Evolutionary conservation across 345 rosid species (phyloP).

Genomic region (Raphanus raphanistrum): DNA sequence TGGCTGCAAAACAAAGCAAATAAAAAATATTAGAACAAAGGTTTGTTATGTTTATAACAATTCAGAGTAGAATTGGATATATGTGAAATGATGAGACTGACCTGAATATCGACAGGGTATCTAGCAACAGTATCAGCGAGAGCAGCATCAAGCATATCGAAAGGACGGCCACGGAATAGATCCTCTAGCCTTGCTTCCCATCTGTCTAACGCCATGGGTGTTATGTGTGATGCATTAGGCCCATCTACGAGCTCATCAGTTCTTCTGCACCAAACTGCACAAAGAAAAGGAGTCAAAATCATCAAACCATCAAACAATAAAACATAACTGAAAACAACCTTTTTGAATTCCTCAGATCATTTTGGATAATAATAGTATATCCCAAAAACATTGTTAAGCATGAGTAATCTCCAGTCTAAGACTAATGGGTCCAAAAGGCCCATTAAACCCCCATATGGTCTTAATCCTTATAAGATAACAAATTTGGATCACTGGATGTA

Average conservation of each 20-base stretch:
- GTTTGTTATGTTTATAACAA: neutral
- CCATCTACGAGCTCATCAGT: conserved; percentile 84
- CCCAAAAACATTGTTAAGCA: neutral
- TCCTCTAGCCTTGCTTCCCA: conserved; percentile 90
- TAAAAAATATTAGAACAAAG: neutral
- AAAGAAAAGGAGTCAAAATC: neutral
- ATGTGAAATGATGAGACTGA: conserved; percentile 24
- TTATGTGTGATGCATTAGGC: conserved; percentile 83
- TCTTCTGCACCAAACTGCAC: conserved; percentile 73
- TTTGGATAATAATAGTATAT: neutral
- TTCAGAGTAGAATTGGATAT: neutral
- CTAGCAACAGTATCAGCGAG: conserved; percentile 70
- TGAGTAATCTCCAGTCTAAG: neutral
- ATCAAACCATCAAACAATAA: neutral
- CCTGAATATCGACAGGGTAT: conserved; percentile 89
- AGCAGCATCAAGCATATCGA: conserved; percentile 89
- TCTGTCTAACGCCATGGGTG: conserved; percentile 79
- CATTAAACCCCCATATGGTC: neutral
- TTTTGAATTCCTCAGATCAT: neutral
- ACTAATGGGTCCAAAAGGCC: conserved; percentile 29
- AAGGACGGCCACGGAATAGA: conserved; percentile 79
- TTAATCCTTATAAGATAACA: neutral
- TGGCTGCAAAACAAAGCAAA: conserved; percentile 47
- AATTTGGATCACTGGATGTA: neutral
- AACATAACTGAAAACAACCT: neutral